Conservation (phyloP, 176 grass and related monocot genomes). For the maize (Zea mays) region Zm-B73-REFERENCE-NAM-5.0 NC_050100.1:44000001-44000500, state of each 20-base stretch:
- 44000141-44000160: slow-evolving; percentile 62
- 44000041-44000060: slow-evolving; percentile 63
- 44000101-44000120: slow-evolving; percentile 45
- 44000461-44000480: slow-evolving; percentile 26
- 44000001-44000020: slow-evolving; percentile 92
- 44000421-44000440: slow-evolving; percentile 67
- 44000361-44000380: slow-evolving; percentile 55
- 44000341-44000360: slow-evolving; percentile 45
- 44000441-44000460: slow-evolving; percentile 19
- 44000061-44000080: slow-evolving; percentile 65
- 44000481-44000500: slow-evolving; percentile 38
- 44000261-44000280: slow-evolving; percentile 81
- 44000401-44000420: slow-evolving; percentile 76
- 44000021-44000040: slow-evolving; percentile 79
- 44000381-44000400: slow-evolving; percentile 70
- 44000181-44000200: slow-evolving; percentile 15
- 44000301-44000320: slow-evolving; percentile 65
- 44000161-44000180: slow-evolving; percentile 52
- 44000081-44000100: slow-evolving; percentile 48
- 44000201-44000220: slow-evolving; percentile 22
- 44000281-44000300: slow-evolving; percentile 73
- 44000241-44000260: slow-evolving; percentile 69
- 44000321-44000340: slow-evolving; percentile 73
- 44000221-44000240: slow-evolving; percentile 64
- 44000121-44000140: slow-evolving; percentile 63